Base-by-base conservation (phyloP, 1,284 basidiomycete species). In the Marasmius sp. region DNA sequence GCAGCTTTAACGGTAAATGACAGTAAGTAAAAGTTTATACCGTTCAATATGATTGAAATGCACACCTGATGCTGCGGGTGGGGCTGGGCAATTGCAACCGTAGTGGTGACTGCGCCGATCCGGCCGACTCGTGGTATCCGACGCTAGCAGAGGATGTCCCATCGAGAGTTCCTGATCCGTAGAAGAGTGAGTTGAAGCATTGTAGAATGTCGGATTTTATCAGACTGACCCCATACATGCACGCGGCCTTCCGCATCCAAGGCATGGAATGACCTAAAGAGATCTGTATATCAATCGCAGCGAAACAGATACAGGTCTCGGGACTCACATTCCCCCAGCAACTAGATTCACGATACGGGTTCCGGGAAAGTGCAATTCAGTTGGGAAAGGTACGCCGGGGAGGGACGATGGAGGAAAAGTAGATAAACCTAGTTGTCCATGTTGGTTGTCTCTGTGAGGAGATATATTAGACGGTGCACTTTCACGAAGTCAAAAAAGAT, bases 251-350 rank as follows among this genome's bases (percentile, higher is more conserved):
- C 75, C 1, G 88, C 88, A 72, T 94, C 92, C 50, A 93, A 73
- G 1, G 90, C 91, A 70, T 92, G 87, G 71, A 92, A 93, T 39
- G 88, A 91, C 91, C 91, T 92, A 61, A 37, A 37, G 52, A 33
- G 33, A 54, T 61, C 34, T 60, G 37, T 20, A 50, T 58, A n/a
- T 34, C 18, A 36, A 54, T 38, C n/a, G 34, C 11, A 5, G 38
- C 36, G 47, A 22, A 60, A 61, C 56, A 52, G 45, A 58, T 54
- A 54, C 37, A 38, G 45, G 38, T 60, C 11, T 33, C 36, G 36
- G 57, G 45, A 72, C 85, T 64, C 70, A 91, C 93, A 92, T 93
- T 71, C 93, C 93, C 18, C 90, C 89, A 2, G 92, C 91, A 51
- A 86, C 84, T 34, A 95, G 75, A 62, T 81, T 86, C 36, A 95